Base-by-base conservation (phyloP, 176 grass and related monocot genomes). In the Avena insularis region DNA sequence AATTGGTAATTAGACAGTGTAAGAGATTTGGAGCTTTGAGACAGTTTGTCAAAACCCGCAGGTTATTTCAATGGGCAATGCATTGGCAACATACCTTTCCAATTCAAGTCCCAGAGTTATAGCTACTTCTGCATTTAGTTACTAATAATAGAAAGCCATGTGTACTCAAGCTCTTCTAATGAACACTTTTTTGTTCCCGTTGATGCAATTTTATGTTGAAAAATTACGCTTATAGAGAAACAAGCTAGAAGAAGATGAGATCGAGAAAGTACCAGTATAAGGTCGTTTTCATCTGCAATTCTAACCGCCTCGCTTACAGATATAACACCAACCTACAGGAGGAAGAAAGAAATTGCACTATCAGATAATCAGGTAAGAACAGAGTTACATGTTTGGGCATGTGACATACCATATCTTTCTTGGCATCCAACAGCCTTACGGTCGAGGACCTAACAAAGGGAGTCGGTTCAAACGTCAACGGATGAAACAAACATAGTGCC, bases 371-470 rank as follows among this genome's bases (percentile, higher is more conserved):
- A 46, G 17, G 55, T 12, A 71, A 40, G 20, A 20, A 10, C 36
- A 31, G 16, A 71, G 35, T 62, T 6, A 64, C 11, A 81, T 57
- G 75, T 61, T 12, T 82, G 15, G 57, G 78, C 21, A 81, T 63
- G 27, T 59, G 78, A 25, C 59, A 93, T 90, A 96, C 97, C 97
- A 99, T 94, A 83, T 89, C 87, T 88, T 96, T 93, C 54, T 96
- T 82, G 51, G 90, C 90, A 83, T 98, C 97, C 77, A 98, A 85
- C 29, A 98, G 85, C 94, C 97, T 96, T 67, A 98, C 92, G 14
- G 94, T 94, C 0, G 94, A 87, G 63, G 97, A 88, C 90, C 97
- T 96, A 74, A 67, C 57, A 78, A 76, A 79, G 19, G 53, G 72
- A 93, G 75, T 31, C 7, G 12, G 51, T 65, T 81, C 8, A 68